A percentile compares a stretch with the other conserved stretches of the same genome.
Evolutionary conservation across 257 asterid species (phyloP).

Genomic region (Datura wrightii): DNA sequence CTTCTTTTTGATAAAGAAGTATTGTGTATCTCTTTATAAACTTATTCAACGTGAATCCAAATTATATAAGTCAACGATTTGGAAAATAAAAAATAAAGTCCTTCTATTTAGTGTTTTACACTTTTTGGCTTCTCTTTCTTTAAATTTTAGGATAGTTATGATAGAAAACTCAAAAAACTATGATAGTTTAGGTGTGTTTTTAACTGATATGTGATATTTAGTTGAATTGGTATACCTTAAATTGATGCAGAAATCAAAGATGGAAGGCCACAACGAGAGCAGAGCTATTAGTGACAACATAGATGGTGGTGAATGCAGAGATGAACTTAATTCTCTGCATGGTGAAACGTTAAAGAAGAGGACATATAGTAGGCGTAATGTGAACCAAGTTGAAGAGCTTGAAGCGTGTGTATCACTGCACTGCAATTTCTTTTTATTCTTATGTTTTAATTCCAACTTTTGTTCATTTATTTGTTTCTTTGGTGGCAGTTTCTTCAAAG

Average conservation of each 20-base stretch:
- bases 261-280: constrained; percentile 63
- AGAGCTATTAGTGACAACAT: constrained; percentile 68
- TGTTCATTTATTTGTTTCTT: not conserved
- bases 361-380: not conserved
- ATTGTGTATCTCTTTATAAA: no score
- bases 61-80: no score
- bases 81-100: no score
- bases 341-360: not conserved
- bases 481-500: constrained; percentile 61
- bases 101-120: no score
- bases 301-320: constrained; percentile 47
- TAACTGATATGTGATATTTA: not conserved
- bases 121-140: no score
- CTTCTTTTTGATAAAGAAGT: no score
- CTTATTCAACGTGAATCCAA: no score
- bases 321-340: not conserved
- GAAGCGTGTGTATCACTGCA: not conserved
- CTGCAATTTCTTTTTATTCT: not conserved
- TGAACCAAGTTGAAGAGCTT: not conserved
- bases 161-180: no score
- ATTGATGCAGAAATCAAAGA: constrained; percentile 61
- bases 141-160: no score
- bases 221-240: not conserved
- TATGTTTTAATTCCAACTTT: not conserved
- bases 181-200: not conserved